Base-by-base conservation (phyloP, 192 early-diverging fungal genomes). In the Coemansia sp. region DNA sequence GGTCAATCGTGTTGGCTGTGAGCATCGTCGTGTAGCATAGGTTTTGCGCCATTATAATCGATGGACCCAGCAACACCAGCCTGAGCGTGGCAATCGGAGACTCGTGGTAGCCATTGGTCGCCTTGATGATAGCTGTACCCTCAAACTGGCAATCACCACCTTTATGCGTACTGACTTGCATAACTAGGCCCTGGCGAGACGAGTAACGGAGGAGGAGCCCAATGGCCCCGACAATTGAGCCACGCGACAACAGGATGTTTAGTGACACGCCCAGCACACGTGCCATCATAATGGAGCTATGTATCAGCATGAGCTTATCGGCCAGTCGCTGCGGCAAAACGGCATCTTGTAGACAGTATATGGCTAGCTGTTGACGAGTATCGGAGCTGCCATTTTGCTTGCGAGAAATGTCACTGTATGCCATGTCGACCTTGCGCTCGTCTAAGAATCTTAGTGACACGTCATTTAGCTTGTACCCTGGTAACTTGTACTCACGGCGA, bases 11-110 rank as follows among this genome's bases (percentile, higher is more conserved):
- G 8, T n/a, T n/a, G 83, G 60, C n/a, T 80, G 76, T 88, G 38
- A 95, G 70, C 46, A 94, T 85, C 0, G 97, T 97, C 0, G 95
- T 95, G 78, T 99, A 99, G 80, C 97, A 99, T 24, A 99, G 87
- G 72, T 99, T 99, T 82, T 97, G 97, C 29, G 95, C 95, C 90
- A 97, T 97, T 94, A 99, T 98, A 68, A 98, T 99, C 10, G 95
- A 97, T 16, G 96, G 97, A 76, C 98, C 98, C 72, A 99, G 88
- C 3, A 95, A 98, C 0, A 91, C 94, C 76, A 99, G 98, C 89
- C 98, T 96, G 33, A 99, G 90, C 1, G 96, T 98, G 9, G 97
- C 94, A 81, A 99, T 97, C 2, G 95, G 96, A n/a, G n/a, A n/a
- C n/a, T 96, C 92, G 71, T 98, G 97, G 69, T 92, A 98, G 12